Percentiles rank a stretch among this genome's conserved stretches.
phyloP scores from a whole-genome alignment of 2,329 filamentous ascomycete species.

The Alternaria novae-zelandiae region DNA sequence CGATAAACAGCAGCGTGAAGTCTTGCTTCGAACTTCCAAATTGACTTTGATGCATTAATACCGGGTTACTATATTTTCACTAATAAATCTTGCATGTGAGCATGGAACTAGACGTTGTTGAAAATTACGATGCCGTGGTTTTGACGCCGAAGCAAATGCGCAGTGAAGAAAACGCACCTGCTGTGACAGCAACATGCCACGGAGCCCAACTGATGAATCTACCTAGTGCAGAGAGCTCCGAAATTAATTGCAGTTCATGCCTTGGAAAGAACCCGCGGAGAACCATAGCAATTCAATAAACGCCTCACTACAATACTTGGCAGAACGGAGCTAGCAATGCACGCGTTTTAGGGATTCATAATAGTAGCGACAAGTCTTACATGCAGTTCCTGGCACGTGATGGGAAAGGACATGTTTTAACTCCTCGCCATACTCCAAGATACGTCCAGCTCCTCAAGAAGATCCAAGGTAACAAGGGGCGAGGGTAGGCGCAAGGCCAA shows the following conservation, averaged over 20 bases:
- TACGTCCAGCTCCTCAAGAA: constrained; percentile 9
- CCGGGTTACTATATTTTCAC: constrained; percentile 1
- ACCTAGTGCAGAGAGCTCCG: constrained; percentile 14
- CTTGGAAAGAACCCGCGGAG: constrained; percentile 18
- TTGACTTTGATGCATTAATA: constrained; percentile 25
- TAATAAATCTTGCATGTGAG: constrained; percentile 15
- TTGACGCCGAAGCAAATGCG: constrained; percentile 20
- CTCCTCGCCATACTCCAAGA: constrained; percentile 7
- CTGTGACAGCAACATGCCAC: constrained; percentile 26
- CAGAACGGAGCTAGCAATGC: constrained; percentile 29
- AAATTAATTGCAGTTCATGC: constrained; percentile 17
- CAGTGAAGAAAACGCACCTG: constrained; percentile 20
- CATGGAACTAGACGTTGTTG: constrained; percentile 12
- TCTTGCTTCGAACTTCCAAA: neutral
- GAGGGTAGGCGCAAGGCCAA: neutral
- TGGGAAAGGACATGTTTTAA: neutral
- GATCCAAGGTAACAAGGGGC: neutral
- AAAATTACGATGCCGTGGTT: constrained; percentile 4
- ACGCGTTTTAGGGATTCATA: constrained; percentile 28
- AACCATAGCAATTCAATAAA: constrained; percentile 34
- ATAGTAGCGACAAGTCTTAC: neutral
- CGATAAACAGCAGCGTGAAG: neutral
- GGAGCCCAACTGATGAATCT: constrained; percentile 23
- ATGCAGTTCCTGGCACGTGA: neutral
- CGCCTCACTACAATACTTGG: constrained; percentile 16